Evolutionary conservation across 805 yeast species (phyloP).

Genomic region (Metschnikowia koreensis): DNA sequence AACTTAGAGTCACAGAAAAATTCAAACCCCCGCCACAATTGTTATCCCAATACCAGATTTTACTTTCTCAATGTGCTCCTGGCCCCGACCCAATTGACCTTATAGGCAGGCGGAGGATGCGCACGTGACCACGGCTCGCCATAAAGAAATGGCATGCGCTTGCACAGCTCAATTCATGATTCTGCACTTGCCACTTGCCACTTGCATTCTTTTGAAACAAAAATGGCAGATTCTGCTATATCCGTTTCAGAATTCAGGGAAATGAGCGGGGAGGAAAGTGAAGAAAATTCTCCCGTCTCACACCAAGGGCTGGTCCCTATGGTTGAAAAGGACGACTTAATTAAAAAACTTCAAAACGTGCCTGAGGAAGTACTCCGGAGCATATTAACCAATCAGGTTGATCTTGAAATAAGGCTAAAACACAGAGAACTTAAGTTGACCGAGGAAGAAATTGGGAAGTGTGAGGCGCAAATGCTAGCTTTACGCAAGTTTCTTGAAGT

Average conservation of each 20-base stretch:
- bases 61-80: conserved; percentile 5
- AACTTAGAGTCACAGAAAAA: not conserved
- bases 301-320: conserved; percentile 6
- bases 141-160: not conserved
- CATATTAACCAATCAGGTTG: conserved; percentile 47
- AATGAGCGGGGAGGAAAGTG: not conserved
- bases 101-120: conserved; percentile 4
- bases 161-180: not conserved
- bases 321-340: conserved; percentile 15
- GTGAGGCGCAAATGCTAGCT: conserved; percentile 56
- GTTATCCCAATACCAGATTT: not conserved
- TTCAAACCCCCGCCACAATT: not conserved
- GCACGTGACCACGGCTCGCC: conserved; percentile 10
- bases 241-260: not conserved
- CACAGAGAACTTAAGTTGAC: conserved; percentile 54
- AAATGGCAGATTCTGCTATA: not conserved
- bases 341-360: conserved; percentile 18
- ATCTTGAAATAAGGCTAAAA: conserved; percentile 57
- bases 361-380: conserved; percentile 20
- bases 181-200: not conserved
- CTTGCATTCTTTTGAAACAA: not conserved
- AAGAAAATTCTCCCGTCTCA: not conserved
- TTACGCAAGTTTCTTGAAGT: conserved; percentile 46
- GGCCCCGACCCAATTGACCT: conserved; percentile 12
- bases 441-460: conserved; percentile 53